Evolutionary conservation across 2,329 filamentous ascomycete genomes (phyloP), one percentile per base, ranked within the genome.

Genomic region (Colletotrichum chrysophilum): DNA sequence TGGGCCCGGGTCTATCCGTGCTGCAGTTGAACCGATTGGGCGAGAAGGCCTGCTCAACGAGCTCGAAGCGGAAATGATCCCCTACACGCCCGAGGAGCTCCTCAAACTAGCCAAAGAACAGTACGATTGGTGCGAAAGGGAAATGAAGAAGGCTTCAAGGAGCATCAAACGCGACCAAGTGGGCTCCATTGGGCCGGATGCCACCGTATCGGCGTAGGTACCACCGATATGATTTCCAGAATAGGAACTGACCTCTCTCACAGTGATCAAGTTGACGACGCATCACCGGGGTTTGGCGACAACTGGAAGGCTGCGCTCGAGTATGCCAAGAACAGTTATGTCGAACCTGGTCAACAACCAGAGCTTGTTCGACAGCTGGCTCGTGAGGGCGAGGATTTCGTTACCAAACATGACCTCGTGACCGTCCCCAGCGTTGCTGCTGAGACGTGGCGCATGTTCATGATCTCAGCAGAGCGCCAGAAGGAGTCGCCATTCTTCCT

Each of bases 401-500:
- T 92, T 13, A 87, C 87, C 78, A 82, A 87, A 28, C 84, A 90
- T 78, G 85, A 90, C 68, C 87, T 92, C 9, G 87, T 92, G 24
- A 92, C 89, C 0, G 87, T 92, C 0, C 90, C 91, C 0, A 79
- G 78, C 2, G 79, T 92, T 3, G 89, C 89, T 3, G 87, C 89
- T 69, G 86, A 91, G 72, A 88, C 87, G 1, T 90, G 89, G 83
- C 85, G 86, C 43, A 90, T 90, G 82, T 87, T 86, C 71, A 92
- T 92, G 89, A 91, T 92, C 85, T 81, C 84, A 8, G 86, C 90
- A 0, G 85, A 84, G 32, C 82, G 80, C 28, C 91, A 93, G 78
- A 90, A 88, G 73, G 86, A 89, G 4, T 89, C 88, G 13, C 91
- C 91, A 0, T 92, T 92, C 82, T 92, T 92, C 82, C 86, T 92